A percentile compares a stretch with the other conserved stretches of the same genome.
Conservation (phyloP, 1,284 basidiomycete genomes). For the Ustilago cynodontis region DNA sequence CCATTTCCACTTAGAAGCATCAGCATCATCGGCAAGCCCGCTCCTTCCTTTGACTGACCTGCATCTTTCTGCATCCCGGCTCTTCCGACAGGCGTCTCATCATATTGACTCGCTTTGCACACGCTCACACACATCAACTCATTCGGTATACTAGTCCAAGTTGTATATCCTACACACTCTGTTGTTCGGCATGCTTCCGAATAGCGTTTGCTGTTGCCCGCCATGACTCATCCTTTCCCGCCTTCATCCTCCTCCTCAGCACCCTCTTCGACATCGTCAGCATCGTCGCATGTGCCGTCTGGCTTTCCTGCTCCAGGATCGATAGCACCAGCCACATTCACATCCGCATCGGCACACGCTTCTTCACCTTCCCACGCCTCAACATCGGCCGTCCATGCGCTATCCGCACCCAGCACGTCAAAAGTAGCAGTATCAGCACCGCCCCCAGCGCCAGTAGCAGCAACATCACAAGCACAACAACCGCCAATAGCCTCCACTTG, state of each 20-base stretch:
- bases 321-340: conserved; percentile 20
- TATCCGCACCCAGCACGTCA: conserved; percentile 5
- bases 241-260: conserved; percentile 14
- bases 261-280: not conserved
- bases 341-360: conserved; percentile 25
- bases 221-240: conserved; percentile 28
- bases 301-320: conserved; percentile 17
- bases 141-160: not conserved
- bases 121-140: not conserved
- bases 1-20: no score
- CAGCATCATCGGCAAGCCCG: not conserved
- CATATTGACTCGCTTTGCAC: no score
- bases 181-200: conserved; percentile 30
- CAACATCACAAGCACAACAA: not conserved
- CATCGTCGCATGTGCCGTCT: conserved; percentile 8
- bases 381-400: conserved; percentile 2
- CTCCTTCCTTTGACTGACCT: not conserved
- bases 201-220: conserved; percentile 6
- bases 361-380: conserved; percentile 22
- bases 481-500: conserved; percentile 1
- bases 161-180: not conserved
- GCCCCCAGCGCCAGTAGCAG: not conserved
- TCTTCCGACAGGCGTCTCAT: not conserved
- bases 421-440: not conserved
- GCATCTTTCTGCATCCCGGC: conserved; percentile 17